Evolutionary conservation across 768 basidiomycete species (phyloP).

Genomic region (Boletus subparvulus): DNA sequence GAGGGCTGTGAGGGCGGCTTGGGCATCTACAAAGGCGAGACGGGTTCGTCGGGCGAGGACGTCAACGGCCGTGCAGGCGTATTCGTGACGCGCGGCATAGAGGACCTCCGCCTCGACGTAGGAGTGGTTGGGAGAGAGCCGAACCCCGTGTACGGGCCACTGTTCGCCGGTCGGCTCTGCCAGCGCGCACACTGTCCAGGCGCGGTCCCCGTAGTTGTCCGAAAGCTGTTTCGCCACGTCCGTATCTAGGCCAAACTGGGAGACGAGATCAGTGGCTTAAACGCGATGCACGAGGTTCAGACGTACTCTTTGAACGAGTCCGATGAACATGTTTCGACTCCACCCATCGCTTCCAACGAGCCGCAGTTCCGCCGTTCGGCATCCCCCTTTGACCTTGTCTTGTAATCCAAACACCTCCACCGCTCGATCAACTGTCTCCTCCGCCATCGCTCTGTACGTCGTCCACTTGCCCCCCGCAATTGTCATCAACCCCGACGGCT

Average conservation of each 20-base stretch:
- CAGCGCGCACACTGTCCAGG: constrained; percentile 89
- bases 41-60: constrained; percentile 91
- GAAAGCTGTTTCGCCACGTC: constrained; percentile 93
- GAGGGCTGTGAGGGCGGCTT: constrained; percentile 79
- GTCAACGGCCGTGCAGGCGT: constrained; percentile 89
- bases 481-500: constrained; percentile 79
- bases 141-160: constrained; percentile 86
- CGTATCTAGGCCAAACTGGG: constrained; percentile 82
- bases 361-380: constrained; percentile 77
- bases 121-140: constrained; percentile 70
- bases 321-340: constrained; percentile 96
- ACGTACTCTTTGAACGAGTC: constrained; percentile 83
- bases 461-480: constrained; percentile 99
- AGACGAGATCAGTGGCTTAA: neutral
- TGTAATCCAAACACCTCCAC: constrained; percentile 74
- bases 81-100: constrained; percentile 87
- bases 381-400: constrained; percentile 52
- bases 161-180: constrained; percentile 71
- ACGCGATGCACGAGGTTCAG: neutral
- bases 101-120: constrained; percentile 93
- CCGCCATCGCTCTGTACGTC: constrained; percentile 93
- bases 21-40: constrained; percentile 91
- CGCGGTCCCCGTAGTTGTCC: constrained; percentile 94
- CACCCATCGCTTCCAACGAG: constrained; percentile 93
- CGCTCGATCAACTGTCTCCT: constrained; percentile 90